Evolutionary conservation across 441 rosid genomes (phyloP).

Genomic region (Macaranga tanarius): DNA sequence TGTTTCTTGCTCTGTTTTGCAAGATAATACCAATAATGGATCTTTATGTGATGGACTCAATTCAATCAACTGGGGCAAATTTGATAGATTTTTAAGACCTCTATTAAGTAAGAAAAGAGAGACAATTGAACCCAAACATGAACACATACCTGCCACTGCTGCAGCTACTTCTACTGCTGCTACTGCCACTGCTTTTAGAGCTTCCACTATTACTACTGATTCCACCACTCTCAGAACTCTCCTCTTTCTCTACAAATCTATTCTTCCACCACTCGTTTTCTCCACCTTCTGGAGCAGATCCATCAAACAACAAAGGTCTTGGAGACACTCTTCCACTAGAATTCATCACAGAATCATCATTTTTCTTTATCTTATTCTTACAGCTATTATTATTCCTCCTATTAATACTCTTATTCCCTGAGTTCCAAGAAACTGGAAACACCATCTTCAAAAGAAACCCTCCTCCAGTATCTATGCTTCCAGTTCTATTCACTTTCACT

Average conservation of each 20-base stretch:
- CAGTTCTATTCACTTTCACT: constrained; percentile 31
- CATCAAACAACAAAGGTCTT: constrained; percentile 44
- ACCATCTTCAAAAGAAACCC: constrained; percentile 74
- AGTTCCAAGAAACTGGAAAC: constrained; percentile 51
- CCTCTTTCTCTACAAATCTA: constrained; percentile 30
- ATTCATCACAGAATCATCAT: constrained; percentile 19
- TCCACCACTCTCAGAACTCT: constrained; percentile 45
- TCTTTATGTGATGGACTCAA: not conserved
- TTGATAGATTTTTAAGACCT: not conserved
- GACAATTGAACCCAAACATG: not conserved
- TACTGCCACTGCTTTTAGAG: constrained; percentile 47
- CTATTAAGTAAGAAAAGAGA: no score
- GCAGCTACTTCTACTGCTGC: constrained; percentile 45
- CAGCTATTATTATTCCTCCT: constrained; percentile 11
- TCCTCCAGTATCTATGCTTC: constrained; percentile 36
- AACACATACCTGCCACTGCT: constrained; percentile 34
- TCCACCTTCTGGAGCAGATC: constrained; percentile 36
- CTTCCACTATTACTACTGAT: constrained; percentile 48
- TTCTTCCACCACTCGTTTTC: constrained; percentile 78
- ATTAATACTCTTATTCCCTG: constrained; percentile 38
- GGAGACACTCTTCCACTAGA: constrained; percentile 42
- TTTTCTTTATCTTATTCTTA: not conserved
- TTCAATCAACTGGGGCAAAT: no score
- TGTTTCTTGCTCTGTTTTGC: constrained; percentile 5
- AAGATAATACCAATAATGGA: not conserved